A percentile compares a stretch with the other conserved stretches of the same genome.
Conservation (phyloP, 192 early-diverging fungal genomes). For the Coemansia sp. region DNA sequence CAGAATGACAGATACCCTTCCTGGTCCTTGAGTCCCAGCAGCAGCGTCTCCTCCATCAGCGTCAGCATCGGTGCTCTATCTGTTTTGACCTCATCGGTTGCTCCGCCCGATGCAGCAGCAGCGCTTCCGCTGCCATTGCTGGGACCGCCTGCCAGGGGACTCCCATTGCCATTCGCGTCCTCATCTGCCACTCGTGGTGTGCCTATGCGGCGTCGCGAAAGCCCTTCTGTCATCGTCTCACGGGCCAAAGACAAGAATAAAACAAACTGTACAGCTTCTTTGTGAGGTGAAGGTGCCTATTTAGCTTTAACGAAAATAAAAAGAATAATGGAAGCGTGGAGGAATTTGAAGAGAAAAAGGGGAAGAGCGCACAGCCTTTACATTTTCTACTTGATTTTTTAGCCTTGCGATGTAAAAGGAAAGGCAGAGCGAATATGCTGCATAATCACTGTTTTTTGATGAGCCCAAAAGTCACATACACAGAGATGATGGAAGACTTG, state of each 20-base stretch:
- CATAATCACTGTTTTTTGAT: too few species aligned
- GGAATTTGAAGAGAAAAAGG: not conserved
- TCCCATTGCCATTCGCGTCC: not conserved
- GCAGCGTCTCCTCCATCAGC: constrained; percentile 93
- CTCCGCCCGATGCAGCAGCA: not conserved
- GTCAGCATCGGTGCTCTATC: constrained; percentile 72
- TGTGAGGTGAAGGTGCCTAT: not conserved
- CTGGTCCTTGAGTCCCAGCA: constrained; percentile 90
- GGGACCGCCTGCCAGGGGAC: not conserved
- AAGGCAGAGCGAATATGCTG: too few species aligned
- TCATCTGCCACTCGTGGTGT: constrained; percentile 33
- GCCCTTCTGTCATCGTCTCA: constrained; percentile 39
- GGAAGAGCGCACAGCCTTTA: constrained; percentile 2
- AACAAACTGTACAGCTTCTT: not conserved
- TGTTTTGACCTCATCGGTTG: constrained; percentile 21
- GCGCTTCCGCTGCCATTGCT: constrained; percentile 2
- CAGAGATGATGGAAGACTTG: too few species aligned
- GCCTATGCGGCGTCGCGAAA: constrained; percentile 46
- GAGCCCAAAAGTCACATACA: too few species aligned
- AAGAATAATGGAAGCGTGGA: not conserved
- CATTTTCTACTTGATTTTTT: too few species aligned
- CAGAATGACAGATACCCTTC: constrained; percentile 97
- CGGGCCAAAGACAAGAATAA: not conserved
- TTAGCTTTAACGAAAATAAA: not conserved
- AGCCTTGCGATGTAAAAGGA: too few species aligned